Percentiles rank a stretch among this genome's conserved stretches.
Conservation (phyloP, 805 yeast species). For the Candida sphagnicola region DNA sequence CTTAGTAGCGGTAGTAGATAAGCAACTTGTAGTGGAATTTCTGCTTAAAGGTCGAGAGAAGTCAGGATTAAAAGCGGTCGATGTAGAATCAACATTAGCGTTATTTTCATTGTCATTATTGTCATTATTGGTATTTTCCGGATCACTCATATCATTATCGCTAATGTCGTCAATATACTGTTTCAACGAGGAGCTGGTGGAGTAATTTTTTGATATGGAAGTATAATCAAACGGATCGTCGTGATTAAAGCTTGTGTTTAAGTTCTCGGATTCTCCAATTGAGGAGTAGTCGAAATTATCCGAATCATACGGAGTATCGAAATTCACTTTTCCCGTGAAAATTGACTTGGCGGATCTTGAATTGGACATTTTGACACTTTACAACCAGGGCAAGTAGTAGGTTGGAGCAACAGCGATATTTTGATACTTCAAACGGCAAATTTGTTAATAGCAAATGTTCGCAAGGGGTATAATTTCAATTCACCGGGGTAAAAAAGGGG, state of each 20-base stretch:
- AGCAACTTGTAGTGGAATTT: conserved; percentile 58
- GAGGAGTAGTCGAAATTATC: conserved; percentile 14
- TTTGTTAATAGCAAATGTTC: no score
- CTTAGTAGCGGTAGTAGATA: conserved; percentile 72
- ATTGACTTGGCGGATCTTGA: background rate
- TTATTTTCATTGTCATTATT: background rate
- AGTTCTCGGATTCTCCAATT: conserved; percentile 14
- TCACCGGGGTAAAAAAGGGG: no score
- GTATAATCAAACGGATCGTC: conserved; percentile 2
- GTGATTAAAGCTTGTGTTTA: conserved; percentile 6
- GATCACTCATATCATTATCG: background rate
- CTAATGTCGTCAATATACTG: conserved; percentile 1
- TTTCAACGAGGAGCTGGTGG: conserved; percentile 1
- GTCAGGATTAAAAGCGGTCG: conserved; percentile 12
- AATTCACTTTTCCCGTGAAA: conserved; percentile 29
- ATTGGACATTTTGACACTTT: no score
- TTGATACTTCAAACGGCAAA: no score
- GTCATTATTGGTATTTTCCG: background rate
- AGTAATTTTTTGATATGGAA: background rate
- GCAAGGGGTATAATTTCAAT: no score
- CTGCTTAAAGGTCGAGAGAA: conserved; percentile 58
- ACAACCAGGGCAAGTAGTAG: no score
- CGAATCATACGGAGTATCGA: conserved; percentile 22
- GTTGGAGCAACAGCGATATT: no score
- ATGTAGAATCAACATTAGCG: background rate